Percentiles rank a stretch among this genome's conserved stretches.
Conservation (phyloP, 1,284 basidiomycete species). For the Trametes sp. region DNA sequence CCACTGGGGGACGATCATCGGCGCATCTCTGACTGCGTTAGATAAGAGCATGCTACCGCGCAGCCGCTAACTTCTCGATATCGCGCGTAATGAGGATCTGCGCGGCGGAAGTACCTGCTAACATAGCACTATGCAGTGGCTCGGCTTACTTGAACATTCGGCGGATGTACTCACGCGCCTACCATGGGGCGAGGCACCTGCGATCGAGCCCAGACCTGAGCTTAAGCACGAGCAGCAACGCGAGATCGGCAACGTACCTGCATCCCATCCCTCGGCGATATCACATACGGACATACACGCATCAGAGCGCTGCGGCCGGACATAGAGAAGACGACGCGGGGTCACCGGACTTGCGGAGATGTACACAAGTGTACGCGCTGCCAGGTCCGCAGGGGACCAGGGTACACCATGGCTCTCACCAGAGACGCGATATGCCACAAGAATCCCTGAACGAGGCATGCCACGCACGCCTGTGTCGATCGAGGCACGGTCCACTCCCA, state of each 20-base stretch:
- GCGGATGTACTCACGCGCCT: not conserved
- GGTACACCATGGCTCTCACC: not conserved
- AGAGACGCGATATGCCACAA: not conserved
- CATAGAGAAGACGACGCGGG: not conserved
- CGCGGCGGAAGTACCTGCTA: not conserved
- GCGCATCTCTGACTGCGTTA: not conserved
- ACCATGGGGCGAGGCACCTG: not conserved
- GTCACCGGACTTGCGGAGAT: slow-evolving; percentile 10
- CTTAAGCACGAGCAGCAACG: not conserved
- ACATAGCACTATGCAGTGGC: not conserved
- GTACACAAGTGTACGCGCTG: not conserved
- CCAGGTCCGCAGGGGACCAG: not conserved
- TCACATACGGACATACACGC: not conserved
- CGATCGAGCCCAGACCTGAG: not conserved
- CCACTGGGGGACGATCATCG: not conserved
- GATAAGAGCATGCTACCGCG: not conserved
- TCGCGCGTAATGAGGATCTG: not conserved
- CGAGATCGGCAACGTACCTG: not conserved
- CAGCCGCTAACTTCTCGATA: not conserved
- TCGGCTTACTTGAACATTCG: not conserved
- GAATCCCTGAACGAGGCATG: not conserved
- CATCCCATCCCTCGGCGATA: not conserved
- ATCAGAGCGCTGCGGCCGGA: not conserved
- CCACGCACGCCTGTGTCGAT: not conserved
- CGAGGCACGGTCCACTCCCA: not conserved